phyloP scores from a whole-genome alignment of 495 filamentous ascomycete species.

The Tuber calosporum region DNA sequence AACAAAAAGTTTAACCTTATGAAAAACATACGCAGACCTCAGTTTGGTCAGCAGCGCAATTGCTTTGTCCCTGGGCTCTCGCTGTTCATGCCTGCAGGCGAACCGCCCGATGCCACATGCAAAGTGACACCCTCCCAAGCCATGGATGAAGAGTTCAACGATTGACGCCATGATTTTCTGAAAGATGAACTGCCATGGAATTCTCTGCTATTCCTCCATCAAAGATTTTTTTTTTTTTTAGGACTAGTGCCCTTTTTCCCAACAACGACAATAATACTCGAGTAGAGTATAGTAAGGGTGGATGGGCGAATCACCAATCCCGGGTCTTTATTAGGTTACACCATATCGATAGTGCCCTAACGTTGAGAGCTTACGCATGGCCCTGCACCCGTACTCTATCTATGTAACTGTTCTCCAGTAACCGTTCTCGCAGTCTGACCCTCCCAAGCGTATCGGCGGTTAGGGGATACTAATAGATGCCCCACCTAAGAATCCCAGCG shows the following conservation, averaged over 20 bases:
- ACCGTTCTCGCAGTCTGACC: background rate
- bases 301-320: background rate
- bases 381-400: too few relatives aligned
- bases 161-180: slow-evolving; percentile 23
- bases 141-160: slow-evolving; percentile 14
- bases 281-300: background rate
- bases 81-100: slow-evolving; percentile 23
- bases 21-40: slow-evolving; percentile 27
- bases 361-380: too few relatives aligned
- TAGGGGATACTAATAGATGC: background rate
- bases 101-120: slow-evolving; percentile 19
- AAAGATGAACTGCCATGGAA: background rate
- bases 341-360: too few relatives aligned
- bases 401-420: background rate
- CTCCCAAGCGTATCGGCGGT: background rate
- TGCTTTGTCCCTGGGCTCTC: slow-evolving; percentile 19
- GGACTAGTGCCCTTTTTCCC: too few relatives aligned
- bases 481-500: background rate
- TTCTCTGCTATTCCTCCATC: background rate
- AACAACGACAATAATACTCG: background rate
- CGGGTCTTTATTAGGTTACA: background rate
- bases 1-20: too few relatives aligned
- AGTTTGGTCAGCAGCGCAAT: slow-evolving; percentile 21
- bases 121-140: slow-evolving; percentile 12
- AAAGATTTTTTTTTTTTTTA: too few relatives aligned